These are phyloP conservation scores for Rhexocercosporidium sp. DNA, from an alignment of 2,329 filamentous ascomycete genomes.

Conservation along the genomic window DNA sequence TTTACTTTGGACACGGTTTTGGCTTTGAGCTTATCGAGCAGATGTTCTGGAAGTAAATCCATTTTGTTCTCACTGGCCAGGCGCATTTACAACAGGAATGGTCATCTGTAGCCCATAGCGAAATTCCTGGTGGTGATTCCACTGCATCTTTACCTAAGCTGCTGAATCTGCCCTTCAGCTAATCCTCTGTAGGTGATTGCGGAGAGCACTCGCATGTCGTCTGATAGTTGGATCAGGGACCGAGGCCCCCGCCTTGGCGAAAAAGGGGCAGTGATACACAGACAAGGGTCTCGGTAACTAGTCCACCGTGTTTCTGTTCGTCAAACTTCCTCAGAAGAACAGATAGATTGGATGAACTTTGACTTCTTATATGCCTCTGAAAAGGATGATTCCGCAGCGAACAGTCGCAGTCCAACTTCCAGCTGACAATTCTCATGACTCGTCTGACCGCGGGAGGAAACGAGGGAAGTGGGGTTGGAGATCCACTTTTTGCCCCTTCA, in stretches of 20 bases:
- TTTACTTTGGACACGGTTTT: not conserved
- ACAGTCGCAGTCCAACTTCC: too few species aligned
- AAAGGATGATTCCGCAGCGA: too few species aligned
- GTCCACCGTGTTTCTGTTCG: not conserved
- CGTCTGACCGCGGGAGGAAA: not conserved
- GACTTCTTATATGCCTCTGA: not conserved
- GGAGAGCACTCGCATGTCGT: not conserved
- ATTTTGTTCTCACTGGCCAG: too few species aligned
- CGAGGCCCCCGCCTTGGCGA: too few species aligned
- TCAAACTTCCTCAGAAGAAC: not conserved
- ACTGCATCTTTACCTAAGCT: too few species aligned
- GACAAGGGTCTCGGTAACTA: not conserved
- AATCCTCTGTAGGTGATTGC: too few species aligned
- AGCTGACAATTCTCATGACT: not conserved
- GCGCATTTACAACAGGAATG: too few species aligned
- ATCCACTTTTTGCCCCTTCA: conserved; percentile 2
- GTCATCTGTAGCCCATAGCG: too few species aligned
- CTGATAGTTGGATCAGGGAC: not conserved
- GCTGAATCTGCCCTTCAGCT: too few species aligned
- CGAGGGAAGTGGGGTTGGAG: not conserved
- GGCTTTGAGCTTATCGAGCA: not conserved
- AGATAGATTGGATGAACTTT: not conserved
- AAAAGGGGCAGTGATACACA: not conserved
- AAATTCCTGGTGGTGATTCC: too few species aligned
- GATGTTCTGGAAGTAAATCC: too few species aligned